These are phyloP conservation scores for Hippophae tibetana DNA, from an alignment of 306 rosid species.

Conservation along the genomic window DNA sequence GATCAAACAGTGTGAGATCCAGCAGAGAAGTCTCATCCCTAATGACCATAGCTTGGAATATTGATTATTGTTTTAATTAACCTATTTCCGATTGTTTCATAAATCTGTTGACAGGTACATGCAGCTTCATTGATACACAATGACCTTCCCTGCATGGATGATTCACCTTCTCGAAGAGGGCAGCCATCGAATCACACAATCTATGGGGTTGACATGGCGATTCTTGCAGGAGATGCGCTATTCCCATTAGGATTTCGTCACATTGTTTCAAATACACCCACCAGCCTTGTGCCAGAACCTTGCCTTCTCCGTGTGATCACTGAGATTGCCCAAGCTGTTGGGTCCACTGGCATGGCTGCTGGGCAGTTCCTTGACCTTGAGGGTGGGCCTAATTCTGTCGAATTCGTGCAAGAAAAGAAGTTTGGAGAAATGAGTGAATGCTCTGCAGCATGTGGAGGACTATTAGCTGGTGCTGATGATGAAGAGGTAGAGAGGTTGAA, in stretches of 20 bases:
- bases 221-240: slow-evolving; percentile 88
- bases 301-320: slow-evolving; percentile 65
- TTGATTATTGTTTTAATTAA: background rate
- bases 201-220: slow-evolving; percentile 88
- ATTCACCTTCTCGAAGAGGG: slow-evolving; percentile 70
- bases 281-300: slow-evolving; percentile 59
- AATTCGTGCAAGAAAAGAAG: slow-evolving; percentile 79
- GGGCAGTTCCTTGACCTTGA: slow-evolving; percentile 89
- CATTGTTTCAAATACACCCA: slow-evolving; percentile 78
- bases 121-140: slow-evolving; percentile 89
- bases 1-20: too few relatives aligned
- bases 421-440: slow-evolving; percentile 91
- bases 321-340: slow-evolving; percentile 81
- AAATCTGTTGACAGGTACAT: slow-evolving; percentile 51
- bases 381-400: slow-evolving; percentile 58
- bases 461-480: slow-evolving; percentile 72
- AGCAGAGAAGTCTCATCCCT: too few relatives aligned
- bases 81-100: background rate
- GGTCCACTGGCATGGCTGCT: slow-evolving; percentile 96
- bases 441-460: slow-evolving; percentile 90
- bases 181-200: slow-evolving; percentile 76
- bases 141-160: slow-evolving; percentile 97
- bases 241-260: slow-evolving; percentile 87
- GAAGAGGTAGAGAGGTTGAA: slow-evolving; percentile 71
- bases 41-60: too few relatives aligned